These are phyloP conservation scores for Kodamaea neixiangensis DNA, from an alignment of 805 yeast species.

Conservation along the genomic window DNA sequence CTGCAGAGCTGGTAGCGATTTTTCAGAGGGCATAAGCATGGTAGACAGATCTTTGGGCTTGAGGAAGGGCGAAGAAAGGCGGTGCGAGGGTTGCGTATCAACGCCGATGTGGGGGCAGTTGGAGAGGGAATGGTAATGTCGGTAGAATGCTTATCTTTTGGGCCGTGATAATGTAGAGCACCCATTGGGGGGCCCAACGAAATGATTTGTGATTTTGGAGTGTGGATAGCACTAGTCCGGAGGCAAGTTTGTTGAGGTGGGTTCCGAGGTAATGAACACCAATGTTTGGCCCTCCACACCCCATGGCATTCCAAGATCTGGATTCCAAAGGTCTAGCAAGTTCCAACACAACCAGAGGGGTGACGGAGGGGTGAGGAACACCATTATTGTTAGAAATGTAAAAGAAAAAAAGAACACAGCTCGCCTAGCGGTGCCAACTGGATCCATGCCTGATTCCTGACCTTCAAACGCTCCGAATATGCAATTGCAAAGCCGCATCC, in stretches of 20 bases:
- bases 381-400: neutral
- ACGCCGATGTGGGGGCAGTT: neutral
- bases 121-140: neutral
- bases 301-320: neutral
- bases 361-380: constrained; percentile 3
- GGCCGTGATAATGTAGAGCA: no score
- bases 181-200: no score
- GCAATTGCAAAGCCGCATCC: neutral
- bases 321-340: neutral
- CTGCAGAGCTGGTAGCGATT: neutral
- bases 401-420: neutral
- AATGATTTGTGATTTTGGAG: no score
- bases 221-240: no score
- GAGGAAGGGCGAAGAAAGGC: neutral
- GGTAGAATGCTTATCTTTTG: neutral
- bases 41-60: neutral
- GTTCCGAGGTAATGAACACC: neutral
- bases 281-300: neutral
- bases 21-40: neutral
- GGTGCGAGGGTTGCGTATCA: neutral
- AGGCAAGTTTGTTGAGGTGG: neutral
- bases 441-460: neutral
- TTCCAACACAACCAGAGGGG: constrained; percentile 1
- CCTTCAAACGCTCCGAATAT: neutral
- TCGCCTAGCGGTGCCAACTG: neutral